Conservation (phyloP, 345 rosid genomes). For the Gossypium anomalum region DNA sequence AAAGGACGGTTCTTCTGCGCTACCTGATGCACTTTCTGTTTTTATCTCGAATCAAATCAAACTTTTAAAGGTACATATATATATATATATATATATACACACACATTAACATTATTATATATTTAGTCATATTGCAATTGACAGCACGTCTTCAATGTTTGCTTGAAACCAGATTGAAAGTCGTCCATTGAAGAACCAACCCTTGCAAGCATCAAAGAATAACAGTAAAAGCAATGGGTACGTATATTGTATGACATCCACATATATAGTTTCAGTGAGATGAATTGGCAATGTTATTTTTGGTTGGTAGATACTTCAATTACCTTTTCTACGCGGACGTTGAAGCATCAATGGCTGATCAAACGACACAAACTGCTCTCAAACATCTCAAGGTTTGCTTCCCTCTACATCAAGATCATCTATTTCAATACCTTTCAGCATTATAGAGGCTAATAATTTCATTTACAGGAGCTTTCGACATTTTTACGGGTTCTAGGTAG, state of each 20-base stretch:
- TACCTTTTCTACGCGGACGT: slow-evolving; percentile 92
- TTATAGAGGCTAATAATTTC: neutral
- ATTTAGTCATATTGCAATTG: neutral
- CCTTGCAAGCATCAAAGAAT: slow-evolving; percentile 56
- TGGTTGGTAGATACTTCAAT: slow-evolving; percentile 53
- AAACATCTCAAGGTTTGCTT: slow-evolving; percentile 66
- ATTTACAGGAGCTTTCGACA: neutral
- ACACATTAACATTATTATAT: too few relatives aligned
- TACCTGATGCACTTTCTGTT: neutral
- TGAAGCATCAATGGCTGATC: slow-evolving; percentile 94
- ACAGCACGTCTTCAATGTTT: slow-evolving; percentile 1
- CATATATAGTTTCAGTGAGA: neutral
- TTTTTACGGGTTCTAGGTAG: neutral
- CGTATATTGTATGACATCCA: too few relatives aligned
- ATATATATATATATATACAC: too few relatives aligned
- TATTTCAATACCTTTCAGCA: neutral
- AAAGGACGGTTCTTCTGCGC: neutral
- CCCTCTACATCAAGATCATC: neutral
- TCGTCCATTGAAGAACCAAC: slow-evolving; percentile 73
- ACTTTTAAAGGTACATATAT: neutral
- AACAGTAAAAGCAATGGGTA: neutral
- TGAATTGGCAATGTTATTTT: neutral
- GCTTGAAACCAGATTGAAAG: slow-evolving; percentile 71
- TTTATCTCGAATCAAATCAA: neutral
- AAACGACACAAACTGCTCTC: slow-evolving; percentile 84